phyloP scores from a whole-genome alignment of 2,329 filamentous ascomycete genomes.

The Leptographium galeiforme region DNA sequence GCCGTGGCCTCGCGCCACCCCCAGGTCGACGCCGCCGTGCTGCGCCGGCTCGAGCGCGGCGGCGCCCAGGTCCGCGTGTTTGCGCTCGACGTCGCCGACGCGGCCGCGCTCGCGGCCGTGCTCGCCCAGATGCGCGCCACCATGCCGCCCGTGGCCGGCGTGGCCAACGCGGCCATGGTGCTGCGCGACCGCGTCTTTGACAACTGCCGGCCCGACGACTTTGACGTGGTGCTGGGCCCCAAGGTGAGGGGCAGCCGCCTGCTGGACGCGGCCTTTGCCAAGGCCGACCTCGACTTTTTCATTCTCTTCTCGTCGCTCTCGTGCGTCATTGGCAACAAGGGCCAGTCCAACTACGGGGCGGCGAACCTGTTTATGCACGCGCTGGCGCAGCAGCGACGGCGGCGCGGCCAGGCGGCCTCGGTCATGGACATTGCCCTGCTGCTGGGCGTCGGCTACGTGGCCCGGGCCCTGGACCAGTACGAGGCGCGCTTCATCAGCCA shows the following conservation, averaged over 20 bases:
- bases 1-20: slow-evolving; percentile 23
- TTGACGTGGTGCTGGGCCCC: slow-evolving; percentile 14
- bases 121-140: slow-evolving; percentile 7
- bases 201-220: slow-evolving; percentile 11
- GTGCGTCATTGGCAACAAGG: slow-evolving; percentile 11
- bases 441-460: neutral
- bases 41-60: too few relatives aligned
- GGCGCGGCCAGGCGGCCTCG: slow-evolving; percentile 20
- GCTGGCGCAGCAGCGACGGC: slow-evolving; percentile 18
- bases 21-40: too few relatives aligned
- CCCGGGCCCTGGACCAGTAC: too few relatives aligned
- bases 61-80: neutral
- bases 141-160: slow-evolving; percentile 20
- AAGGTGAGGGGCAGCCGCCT: slow-evolving; percentile 19
- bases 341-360: slow-evolving; percentile 27
- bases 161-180: slow-evolving; percentile 25
- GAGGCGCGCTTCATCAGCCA: too few relatives aligned
- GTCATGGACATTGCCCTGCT: slow-evolving; percentile 11
- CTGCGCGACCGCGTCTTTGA: slow-evolving; percentile 16
- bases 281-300: slow-evolving; percentile 22
- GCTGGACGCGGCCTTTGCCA: slow-evolving; percentile 18
- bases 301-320: slow-evolving; percentile 18
- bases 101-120: neutral
- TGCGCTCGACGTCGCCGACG: neutral
- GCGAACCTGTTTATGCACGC: slow-evolving; percentile 24